phyloP scores from a whole-genome alignment of 768 basidiomycete genomes.

The Tylopilus balloui region DNA sequence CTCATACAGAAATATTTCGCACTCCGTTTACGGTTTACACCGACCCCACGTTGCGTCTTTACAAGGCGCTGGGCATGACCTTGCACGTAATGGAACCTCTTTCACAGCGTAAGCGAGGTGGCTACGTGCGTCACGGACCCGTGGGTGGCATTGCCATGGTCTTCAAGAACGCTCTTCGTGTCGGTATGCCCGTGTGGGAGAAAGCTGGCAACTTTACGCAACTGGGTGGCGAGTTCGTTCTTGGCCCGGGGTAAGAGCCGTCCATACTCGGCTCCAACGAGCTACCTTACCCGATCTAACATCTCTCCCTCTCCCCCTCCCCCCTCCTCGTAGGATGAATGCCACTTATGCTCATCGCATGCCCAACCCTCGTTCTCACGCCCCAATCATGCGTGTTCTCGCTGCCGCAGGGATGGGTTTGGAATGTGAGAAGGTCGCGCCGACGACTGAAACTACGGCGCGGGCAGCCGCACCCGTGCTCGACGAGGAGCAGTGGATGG shows the following conservation, averaged over 20 bases:
- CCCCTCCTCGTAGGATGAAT: conserved; percentile 40
- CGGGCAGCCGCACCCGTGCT: conserved; percentile 6
- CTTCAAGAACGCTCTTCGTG: conserved; percentile 60
- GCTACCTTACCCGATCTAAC: conserved; percentile 1
- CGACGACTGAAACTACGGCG: conserved; percentile 1
- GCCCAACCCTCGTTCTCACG: conserved; percentile 70
- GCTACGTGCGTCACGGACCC: conserved; percentile 63
- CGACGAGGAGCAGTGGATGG: conserved; percentile 35
- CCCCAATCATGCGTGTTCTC: conserved; percentile 66
- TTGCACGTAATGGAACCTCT: conserved; percentile 41
- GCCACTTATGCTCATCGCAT: conserved; percentile 83
- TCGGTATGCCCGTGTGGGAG: conserved; percentile 80
- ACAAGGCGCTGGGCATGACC: conserved; percentile 75
- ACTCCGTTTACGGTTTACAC: conserved; percentile 74
- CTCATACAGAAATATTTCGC: conserved; percentile 56
- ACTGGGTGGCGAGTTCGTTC: conserved; percentile 86
- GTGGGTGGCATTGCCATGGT: conserved; percentile 73
- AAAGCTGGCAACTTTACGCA: conserved; percentile 72
- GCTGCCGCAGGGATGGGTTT: conserved; percentile 50
- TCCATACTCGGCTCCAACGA: conserved; percentile 16
- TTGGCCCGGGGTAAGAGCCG: conserved; percentile 56
- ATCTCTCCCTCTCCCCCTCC: background rate
- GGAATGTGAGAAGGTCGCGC: conserved; percentile 19
- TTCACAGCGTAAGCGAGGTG: conserved; percentile 41
- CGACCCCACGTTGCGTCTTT: conserved; percentile 66